These are phyloP conservation scores for Clavispora carvajalis DNA, from an alignment of 805 yeast genomes.

Conservation along the genomic window DNA sequence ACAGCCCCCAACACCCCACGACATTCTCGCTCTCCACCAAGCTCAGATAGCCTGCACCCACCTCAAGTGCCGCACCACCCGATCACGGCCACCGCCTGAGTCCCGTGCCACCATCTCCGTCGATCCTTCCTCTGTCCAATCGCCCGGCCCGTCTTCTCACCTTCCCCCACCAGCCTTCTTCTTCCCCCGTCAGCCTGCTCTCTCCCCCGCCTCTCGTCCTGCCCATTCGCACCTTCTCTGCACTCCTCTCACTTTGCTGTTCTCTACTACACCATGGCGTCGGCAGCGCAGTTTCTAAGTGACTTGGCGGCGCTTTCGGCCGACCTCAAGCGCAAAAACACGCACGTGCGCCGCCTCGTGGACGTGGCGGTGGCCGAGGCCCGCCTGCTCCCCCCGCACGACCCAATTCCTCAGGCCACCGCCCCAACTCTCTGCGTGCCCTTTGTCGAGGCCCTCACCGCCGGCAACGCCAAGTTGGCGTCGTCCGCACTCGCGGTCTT, in stretches of 20 bases:
- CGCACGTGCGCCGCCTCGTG: slow-evolving; percentile 56
- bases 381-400: slow-evolving; percentile 5
- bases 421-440: slow-evolving; percentile 43
- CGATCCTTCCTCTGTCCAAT: too few relatives aligned
- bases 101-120: too few relatives aligned
- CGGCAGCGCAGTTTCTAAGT: slow-evolving; percentile 16
- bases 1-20: too few relatives aligned
- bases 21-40: too few relatives aligned
- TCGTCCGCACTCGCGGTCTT: slow-evolving; percentile 68
- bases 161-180: too few relatives aligned
- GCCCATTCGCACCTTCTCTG: background rate
- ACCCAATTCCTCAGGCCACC: background rate
- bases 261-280: slow-evolving; percentile 9
- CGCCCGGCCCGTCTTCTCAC: too few relatives aligned
- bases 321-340: slow-evolving; percentile 67
- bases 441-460: slow-evolving; percentile 63
- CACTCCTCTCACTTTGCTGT: background rate
- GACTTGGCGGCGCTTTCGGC: slow-evolving; percentile 59
- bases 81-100: too few relatives aligned
- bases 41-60: too few relatives aligned
- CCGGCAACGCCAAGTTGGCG: slow-evolving; percentile 70
- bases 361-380: slow-evolving; percentile 18
- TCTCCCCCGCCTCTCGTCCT: background rate
- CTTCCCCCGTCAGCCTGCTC: background rate
- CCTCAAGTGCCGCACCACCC: too few relatives aligned